Conservation (phyloP, 2,329 filamentous ascomycete genomes). For the Aspergillus ruber region DNA sequence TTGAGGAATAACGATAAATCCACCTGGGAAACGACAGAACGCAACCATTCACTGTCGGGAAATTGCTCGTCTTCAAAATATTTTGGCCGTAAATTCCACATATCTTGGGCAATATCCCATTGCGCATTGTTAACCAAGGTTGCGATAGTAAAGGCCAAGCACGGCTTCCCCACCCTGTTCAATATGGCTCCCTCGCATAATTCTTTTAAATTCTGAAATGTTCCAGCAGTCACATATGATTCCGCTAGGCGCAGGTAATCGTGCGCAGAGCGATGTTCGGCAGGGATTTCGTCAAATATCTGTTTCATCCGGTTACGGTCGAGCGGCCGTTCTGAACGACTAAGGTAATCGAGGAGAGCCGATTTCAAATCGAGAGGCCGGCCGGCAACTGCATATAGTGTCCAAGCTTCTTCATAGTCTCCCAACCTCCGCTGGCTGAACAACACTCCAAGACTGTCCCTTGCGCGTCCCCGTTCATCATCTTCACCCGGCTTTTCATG, state of each 20-base stretch:
- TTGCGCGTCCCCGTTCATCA: slow-evolving; percentile 10
- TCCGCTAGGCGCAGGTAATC: slow-evolving; percentile 42
- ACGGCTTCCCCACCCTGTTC: slow-evolving; percentile 17
- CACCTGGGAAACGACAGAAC: slow-evolving; percentile 10
- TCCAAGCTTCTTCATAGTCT: slow-evolving; percentile 38
- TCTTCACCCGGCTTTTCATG: slow-evolving; percentile 1
- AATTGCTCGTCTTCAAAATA: not conserved
- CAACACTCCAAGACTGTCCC: slow-evolving; percentile 12
- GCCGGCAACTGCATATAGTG: slow-evolving; percentile 30
- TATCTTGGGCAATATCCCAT: slow-evolving; percentile 25
- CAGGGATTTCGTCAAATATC: slow-evolving; percentile 42
- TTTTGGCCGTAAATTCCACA: slow-evolving; percentile 23
- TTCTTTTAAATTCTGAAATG: slow-evolving; percentile 31
- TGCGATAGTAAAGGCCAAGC: slow-evolving; percentile 26
- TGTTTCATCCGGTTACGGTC: slow-evolving; percentile 39
- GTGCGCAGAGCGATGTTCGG: slow-evolving; percentile 28
- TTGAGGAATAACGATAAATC: slow-evolving; percentile 12
- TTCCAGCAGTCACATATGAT: slow-evolving; percentile 37
- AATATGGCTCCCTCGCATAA: slow-evolving; percentile 38
- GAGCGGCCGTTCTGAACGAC: slow-evolving; percentile 28
- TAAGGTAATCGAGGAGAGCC: slow-evolving; percentile 33
- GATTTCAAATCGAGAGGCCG: slow-evolving; percentile 19
- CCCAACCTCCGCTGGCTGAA: slow-evolving; percentile 7
- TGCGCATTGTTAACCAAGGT: slow-evolving; percentile 23
- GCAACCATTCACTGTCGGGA: slow-evolving; percentile 7